Evolutionary conservation across 306 rosid genomes (phyloP).

Genomic region (Carpinus viminea): DNA sequence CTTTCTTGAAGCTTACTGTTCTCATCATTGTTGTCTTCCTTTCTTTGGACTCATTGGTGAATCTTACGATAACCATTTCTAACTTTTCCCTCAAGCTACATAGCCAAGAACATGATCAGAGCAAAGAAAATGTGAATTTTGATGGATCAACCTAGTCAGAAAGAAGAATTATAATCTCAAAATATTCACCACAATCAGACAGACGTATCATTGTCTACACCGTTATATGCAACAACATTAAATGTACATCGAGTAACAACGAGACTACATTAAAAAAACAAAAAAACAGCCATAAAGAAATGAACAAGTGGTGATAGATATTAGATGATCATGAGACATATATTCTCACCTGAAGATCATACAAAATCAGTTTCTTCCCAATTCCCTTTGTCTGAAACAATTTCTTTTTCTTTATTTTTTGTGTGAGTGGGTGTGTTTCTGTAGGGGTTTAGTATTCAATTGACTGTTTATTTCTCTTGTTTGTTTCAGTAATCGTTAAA

Average conservation of each 20-base stretch:
- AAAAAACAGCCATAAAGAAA: neutral
- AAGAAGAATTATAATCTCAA: slow-evolving; percentile 7
- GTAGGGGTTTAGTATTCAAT: neutral
- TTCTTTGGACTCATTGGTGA: slow-evolving; percentile 34
- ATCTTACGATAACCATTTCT: slow-evolving; percentile 35
- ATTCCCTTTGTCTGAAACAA: neutral
- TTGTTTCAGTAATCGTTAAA: slow-evolving; percentile 27
- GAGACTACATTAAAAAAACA: no score
- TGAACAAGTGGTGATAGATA: neutral
- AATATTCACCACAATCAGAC: no score
- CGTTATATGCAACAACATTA: no score
- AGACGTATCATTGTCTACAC: no score
- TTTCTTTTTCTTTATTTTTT: slow-evolving; percentile 16
- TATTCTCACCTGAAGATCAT: neutral
- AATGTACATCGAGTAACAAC: no score
- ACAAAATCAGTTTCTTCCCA: neutral
- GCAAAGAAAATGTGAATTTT: neutral
- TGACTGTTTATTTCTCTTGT: neutral
- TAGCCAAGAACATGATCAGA: no score
- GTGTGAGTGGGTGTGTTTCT: slow-evolving; percentile 1
- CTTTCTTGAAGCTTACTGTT: slow-evolving; percentile 39
- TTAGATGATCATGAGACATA: neutral
- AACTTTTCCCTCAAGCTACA: neutral
- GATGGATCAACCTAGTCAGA: slow-evolving; percentile 19
- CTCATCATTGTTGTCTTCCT: slow-evolving; percentile 34